Evolutionary conservation across 1,139 yeast genomes (phyloP), one percentile per base, ranked within the genome.

Genomic region (Saccharomyces hybrid): DNA sequence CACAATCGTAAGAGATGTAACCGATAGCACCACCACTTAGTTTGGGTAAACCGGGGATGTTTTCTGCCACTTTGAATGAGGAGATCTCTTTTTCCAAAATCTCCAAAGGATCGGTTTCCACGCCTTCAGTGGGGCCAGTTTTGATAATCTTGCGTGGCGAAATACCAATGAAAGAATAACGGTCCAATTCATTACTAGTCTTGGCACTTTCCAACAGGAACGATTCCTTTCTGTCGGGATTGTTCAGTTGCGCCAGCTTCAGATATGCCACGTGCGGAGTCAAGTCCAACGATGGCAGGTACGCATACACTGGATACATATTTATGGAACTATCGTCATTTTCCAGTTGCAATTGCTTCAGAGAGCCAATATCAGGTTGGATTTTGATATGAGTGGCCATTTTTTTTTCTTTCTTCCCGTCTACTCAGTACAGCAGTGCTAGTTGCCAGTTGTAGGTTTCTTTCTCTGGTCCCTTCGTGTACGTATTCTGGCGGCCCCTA

Each of bases 21-120:
- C 99, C 99, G 52, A 93, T 80, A 8, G 98, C 98, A 59, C 99
- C 99, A 54, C 99, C 99, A 64, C 93, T 84, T 55, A 91, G 76
- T 59, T 80, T 81, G 8, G 97, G 97, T 55, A 87, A 74, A 44
- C 95, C 95, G 0, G 95, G 95, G 46, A 86, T 73, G 48, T 69
- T 68, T 58, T 81, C 81, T 0, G 93, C 89, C 65, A 88, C 90
- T 55, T 78, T 79, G 65, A 79, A 82, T 48, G 76, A 72, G 9
- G 75, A 69, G 73, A 93, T 76, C 68, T 91, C 97, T 48, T 79
- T 61, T 69, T 93, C 97, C 57, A 93, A 77, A 5, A 86, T 70
- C 1, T 75, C 72, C 59, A 93, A 77, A 1, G 99, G 99, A 70
- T 93, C 99, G 28, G 83, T 83, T 53, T 80, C 81, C 8, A 74